Base-by-base conservation (phyloP, 1,284 basidiomycete genomes). In the Farysia itapuensis region DNA sequence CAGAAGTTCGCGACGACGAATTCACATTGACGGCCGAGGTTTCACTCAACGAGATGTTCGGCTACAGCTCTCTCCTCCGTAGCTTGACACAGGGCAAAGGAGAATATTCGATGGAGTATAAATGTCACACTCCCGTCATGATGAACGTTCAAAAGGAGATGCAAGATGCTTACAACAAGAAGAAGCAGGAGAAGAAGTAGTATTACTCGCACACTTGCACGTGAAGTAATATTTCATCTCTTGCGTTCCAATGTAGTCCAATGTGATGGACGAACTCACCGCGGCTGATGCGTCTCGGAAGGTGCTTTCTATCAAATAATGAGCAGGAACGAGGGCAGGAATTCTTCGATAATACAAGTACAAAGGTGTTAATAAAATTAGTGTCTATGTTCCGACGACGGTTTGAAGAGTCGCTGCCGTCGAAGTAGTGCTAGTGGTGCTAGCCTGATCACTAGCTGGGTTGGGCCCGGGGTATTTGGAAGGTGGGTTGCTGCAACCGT, bases 1-100 rank as follows among this genome's bases (percentile, higher is more conserved):
- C 90, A 58, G 95, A 98, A 79, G 87, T 96, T 25, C 85, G 93
- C 32, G 93, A 96, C 68, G 95, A 98, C 73, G 94, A 99, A 79
- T 97, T 98, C 74, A 92, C 90, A 2, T 84, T 88, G 44, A 83
- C 84, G 18, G 91, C 91, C 21, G 94, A 97, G 76, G 93, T 98
- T 13, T 86, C 89, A 8, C 79, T 98, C 77, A 97, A 94, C 78
- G 94, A 98, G 74, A 98, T 99, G 95, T 98, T 98, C 77, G 94
- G 94, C 23, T 98, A 74, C 45, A 71, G 67, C 31, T 70, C 67
- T 32, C 70, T 70, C 46, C 59, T 98, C 39, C 85, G 95, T 51
- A 94, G 94, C 5, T 85, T 86, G 60, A 98, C 94, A 0, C 94
- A 98, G 80, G 78, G 76, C 37, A 75, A 75, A 42, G 74, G 74